Evolutionary conservation across 1,139 yeast species (phyloP), one percentile per base, ranked within the genome.

Genomic region (Suhomyces atakaporum): DNA sequence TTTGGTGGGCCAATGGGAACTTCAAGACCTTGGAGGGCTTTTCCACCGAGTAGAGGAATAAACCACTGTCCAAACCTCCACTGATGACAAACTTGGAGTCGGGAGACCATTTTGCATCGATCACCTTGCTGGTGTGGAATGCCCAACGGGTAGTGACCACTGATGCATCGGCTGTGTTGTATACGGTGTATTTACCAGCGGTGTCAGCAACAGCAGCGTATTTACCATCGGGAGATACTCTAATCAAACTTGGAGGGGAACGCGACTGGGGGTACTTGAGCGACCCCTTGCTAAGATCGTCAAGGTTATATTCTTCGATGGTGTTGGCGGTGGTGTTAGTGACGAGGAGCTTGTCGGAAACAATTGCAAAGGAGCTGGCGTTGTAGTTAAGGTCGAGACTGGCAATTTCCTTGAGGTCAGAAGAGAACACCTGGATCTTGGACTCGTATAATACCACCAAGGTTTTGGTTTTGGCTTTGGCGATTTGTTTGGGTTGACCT

Each of bases 61-160:
- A 66, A 39, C 84, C 83, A 9, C 95, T 82, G 54, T 92, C 99
- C 39, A 88, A 68, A 0, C 96, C 87, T 1, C 84, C 95, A 43
- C 92, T 79, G 14, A 82, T 84, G 33, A 86, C 74, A 48, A 73
- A 80, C 48, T 82, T 78, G 38, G 88, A 84, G 48, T 84, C 89
- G 3, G 67, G 60, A 29, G 83, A 75, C 97, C 97, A 92, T 22
- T 79, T 63, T 32, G 94, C 84, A 25, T 83, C 78, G 38, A 78
- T 80, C 42, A 92, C 84, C 40, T 77, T 80, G 39, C 95, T 82
- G 3, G 90, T 84, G 58, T 94, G 97, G 79, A 86, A 90, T 0
- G 95, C 84, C 99, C 99, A 92, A 56, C 97, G 78, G 1, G 94
- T 79, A 1, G 97, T 89, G 30, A 84, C 77, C 6, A 86, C 69